These are phyloP conservation scores for Aspergillus uvarum DNA, from an alignment of 2,329 filamentous ascomycete species.

Conservation along the genomic window DNA sequence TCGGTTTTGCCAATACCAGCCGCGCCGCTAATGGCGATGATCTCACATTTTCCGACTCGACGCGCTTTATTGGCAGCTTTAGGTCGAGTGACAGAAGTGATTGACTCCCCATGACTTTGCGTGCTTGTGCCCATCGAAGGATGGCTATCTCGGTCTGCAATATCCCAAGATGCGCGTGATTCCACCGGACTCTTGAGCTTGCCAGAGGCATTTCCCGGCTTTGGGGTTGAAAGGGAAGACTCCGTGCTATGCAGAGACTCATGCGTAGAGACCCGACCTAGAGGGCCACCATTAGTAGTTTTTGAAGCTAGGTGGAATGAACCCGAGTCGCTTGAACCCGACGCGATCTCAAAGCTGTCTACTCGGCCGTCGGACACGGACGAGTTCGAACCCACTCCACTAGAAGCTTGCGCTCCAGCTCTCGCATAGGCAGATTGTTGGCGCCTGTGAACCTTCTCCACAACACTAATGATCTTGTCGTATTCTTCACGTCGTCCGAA, in stretches of 20 bases:
- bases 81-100: slow-evolving; percentile 33
- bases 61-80: slow-evolving; percentile 51
- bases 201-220: slow-evolving; percentile 22
- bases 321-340: slow-evolving; percentile 57
- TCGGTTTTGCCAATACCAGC: slow-evolving; percentile 62
- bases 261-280: slow-evolving; percentile 33
- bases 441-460: slow-evolving; percentile 71
- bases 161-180: slow-evolving; percentile 37
- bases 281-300: slow-evolving; percentile 36
- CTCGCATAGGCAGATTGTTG: slow-evolving; percentile 49
- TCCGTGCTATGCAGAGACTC: slow-evolving; percentile 39
- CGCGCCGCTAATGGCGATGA: slow-evolving; percentile 58
- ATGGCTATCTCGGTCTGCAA: slow-evolving; percentile 41
- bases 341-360: slow-evolving; percentile 51
- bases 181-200: slow-evolving; percentile 40
- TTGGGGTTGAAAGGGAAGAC: slow-evolving; percentile 35
- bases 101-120: slow-evolving; percentile 33
- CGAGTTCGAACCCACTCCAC: slow-evolving; percentile 53
- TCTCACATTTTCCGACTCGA: slow-evolving; percentile 57
- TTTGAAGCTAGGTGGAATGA: slow-evolving; percentile 43
- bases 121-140: slow-evolving; percentile 32
- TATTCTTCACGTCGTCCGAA: slow-evolving; percentile 76
- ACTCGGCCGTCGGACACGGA: slow-evolving; percentile 53
- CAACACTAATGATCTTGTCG: slow-evolving; percentile 67
- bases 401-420: slow-evolving; percentile 34